Base-by-base conservation (phyloP, 495 filamentous ascomycete species). In the Xeromyces bisporus region DNA sequence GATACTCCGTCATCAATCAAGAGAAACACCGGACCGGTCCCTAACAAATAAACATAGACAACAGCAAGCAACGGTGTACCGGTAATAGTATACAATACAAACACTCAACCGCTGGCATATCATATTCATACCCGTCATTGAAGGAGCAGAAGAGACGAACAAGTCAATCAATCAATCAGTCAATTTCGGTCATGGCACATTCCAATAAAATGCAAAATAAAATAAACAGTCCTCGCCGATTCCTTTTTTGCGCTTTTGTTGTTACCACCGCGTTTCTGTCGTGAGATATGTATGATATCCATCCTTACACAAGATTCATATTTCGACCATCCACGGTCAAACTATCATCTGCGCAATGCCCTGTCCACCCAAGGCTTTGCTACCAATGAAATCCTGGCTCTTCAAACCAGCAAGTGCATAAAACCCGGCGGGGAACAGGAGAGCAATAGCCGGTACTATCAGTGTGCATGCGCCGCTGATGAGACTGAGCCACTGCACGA, bases 281-380 rank as follows among this genome's bases (percentile, higher is more conserved):
- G n/a, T n/a, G n/a, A n/a, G n/a, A n/a, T n/a, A n/a, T n/a, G n/a
- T n/a, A n/a, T n/a, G n/a, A n/a, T n/a, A n/a, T n/a, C n/a, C n/a
- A n/a, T n/a, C n/a, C n/a, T n/a, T n/a, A n/a, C n/a, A n/a, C n/a
- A n/a, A n/a, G n/a, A n/a, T 16, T 31, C 18, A 10, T 14, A 31
- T 31, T 10, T 6, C 15, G 6, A 17, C 10, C 17, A n/a, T n/a
- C 5, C 26, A 27, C 5, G n/a, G 33, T 40, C 47, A 94, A 50
- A 97, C 85, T 60, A 99, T 96, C 91, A 96, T 94, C 64, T 94
- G 87, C 37, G 86, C 87, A 39, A 96, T 73, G 12, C 91, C 89
- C 38, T 80, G 78, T 24, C 89, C 89, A 38, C 89, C 89, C 35
- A 99, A 60, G 13, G 91, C 96, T 74, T 96, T 96, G 65, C 86